These are phyloP conservation scores for Thelonectria discophora DNA, from an alignment of 2,329 filamentous ascomycete genomes.

Conservation along the genomic window DNA sequence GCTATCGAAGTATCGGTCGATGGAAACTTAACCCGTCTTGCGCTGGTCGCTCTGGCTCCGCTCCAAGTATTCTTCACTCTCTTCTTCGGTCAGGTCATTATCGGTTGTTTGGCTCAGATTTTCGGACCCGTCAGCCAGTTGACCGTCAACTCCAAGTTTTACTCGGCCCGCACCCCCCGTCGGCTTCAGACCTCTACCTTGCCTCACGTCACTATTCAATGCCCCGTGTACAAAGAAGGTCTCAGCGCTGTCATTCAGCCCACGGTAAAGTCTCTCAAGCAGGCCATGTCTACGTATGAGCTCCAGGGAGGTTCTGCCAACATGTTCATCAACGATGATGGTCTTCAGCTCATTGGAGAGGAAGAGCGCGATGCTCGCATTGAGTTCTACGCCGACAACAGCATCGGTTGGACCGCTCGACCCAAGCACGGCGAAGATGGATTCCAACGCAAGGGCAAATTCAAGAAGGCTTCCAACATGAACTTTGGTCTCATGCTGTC, in stretches of 20 bases:
- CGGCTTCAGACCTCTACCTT: slow-evolving; percentile 66
- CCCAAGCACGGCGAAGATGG: slow-evolving; percentile 70
- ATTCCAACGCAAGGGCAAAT: slow-evolving; percentile 71
- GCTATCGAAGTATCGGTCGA: slow-evolving; percentile 75
- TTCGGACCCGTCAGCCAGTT: slow-evolving; percentile 80
- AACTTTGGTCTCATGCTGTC: slow-evolving; percentile 75
- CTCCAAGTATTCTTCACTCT: slow-evolving; percentile 83
- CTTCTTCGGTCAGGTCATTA: slow-evolving; percentile 82
- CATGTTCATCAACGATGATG: slow-evolving; percentile 80
- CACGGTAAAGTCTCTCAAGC: slow-evolving; percentile 80
- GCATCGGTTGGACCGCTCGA: slow-evolving; percentile 74
- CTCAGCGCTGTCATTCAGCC: slow-evolving; percentile 77
- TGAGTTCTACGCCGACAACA: slow-evolving; percentile 74
- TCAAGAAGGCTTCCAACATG: slow-evolving; percentile 79
- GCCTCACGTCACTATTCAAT: slow-evolving; percentile 83
- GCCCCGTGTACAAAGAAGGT: slow-evolving; percentile 89
- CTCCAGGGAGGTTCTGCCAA: slow-evolving; percentile 81
- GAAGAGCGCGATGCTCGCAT: slow-evolving; percentile 70
- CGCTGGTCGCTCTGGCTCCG: slow-evolving; percentile 71
- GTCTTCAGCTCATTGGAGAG: slow-evolving; percentile 72
- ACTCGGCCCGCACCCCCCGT: slow-evolving; percentile 75
- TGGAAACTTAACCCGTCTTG: slow-evolving; percentile 67
- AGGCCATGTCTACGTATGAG: slow-evolving; percentile 80
- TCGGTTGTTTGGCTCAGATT: slow-evolving; percentile 78
- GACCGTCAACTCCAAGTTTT: slow-evolving; percentile 81